Conservation (phyloP, 108 stramenopile genomes). For the Pseudonitzschia multistriata region DNA sequence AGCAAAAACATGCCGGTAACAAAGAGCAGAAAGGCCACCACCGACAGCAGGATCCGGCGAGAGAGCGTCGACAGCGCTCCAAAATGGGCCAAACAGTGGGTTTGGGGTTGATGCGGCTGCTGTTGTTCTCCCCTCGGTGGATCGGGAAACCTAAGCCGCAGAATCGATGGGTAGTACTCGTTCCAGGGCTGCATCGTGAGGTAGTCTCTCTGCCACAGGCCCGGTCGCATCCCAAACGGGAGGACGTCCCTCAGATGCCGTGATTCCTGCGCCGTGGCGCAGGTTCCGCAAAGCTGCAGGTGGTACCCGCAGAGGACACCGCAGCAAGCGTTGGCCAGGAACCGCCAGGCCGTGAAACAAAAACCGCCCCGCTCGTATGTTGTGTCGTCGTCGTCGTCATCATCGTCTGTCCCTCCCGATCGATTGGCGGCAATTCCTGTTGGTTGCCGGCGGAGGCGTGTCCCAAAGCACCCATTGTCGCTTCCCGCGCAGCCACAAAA, state of each 20-base stretch:
- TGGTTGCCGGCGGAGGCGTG: not conserved
- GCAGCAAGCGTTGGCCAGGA: constrained; percentile 38
- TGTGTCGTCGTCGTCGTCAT: constrained; percentile 7
- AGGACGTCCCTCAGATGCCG: constrained; percentile 54
- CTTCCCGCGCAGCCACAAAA: constrained; percentile 36
- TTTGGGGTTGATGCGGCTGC: no score
- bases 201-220: constrained; percentile 65
- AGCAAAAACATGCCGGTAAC: not conserved
- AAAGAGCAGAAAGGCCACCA: not conserved
- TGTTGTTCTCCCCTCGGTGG: no score
- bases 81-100: not conserved
- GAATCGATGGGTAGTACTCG: constrained; percentile 61
- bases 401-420: not conserved
- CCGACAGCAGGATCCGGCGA: not conserved
- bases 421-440: not conserved
- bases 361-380: constrained; percentile 14
- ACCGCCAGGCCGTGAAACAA: constrained; percentile 38
- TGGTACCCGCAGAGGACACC: constrained; percentile 44
- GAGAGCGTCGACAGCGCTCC: constrained; percentile 14
- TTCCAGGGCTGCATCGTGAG: constrained; percentile 70
- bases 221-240: constrained; percentile 22
- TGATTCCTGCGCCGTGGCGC: constrained; percentile 80
- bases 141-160: constrained; percentile 1
- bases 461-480: not conserved
- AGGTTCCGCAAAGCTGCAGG: constrained; percentile 71